phyloP scores from a whole-genome alignment of 2,329 filamentous ascomycete species.

The Neonectria ditissima region DNA sequence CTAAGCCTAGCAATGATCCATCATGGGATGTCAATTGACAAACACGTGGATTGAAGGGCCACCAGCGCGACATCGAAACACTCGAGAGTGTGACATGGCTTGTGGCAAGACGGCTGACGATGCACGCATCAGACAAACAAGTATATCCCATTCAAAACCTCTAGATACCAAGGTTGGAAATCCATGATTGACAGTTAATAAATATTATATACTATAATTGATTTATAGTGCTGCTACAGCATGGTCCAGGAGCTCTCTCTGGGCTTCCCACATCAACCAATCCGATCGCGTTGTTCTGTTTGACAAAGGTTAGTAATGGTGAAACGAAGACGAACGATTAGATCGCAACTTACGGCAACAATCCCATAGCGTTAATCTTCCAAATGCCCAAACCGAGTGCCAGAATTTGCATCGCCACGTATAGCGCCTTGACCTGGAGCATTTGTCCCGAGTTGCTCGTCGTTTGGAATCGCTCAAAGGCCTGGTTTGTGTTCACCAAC shows the following conservation, averaged over 20 bases:
- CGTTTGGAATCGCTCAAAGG: slow-evolving; percentile 92
- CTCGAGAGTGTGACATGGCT: slow-evolving; percentile 12
- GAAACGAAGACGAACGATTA: background rate
- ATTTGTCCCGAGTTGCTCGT: slow-evolving; percentile 80
- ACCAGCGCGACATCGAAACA: slow-evolving; percentile 56
- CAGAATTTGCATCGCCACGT: slow-evolving; percentile 86
- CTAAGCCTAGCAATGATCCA: slow-evolving; percentile 63
- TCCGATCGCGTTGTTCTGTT: slow-evolving; percentile 91
- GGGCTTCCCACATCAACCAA: slow-evolving; percentile 95
- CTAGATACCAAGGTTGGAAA: background rate
- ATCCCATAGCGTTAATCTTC: slow-evolving; percentile 97
- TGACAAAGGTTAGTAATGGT: slow-evolving; percentile 21
- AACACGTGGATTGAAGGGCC: slow-evolving; percentile 63
- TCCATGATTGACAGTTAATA: background rate
- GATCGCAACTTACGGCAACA: slow-evolving; percentile 78
- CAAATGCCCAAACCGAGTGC: slow-evolving; percentile 89
- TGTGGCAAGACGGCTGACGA: slow-evolving; percentile 2
- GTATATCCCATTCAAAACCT: background rate
- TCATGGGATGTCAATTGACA: slow-evolving; percentile 61
- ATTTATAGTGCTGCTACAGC: slow-evolving; percentile 72
- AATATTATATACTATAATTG: slow-evolving; percentile 21
- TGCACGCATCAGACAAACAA: background rate
- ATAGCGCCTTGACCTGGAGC: slow-evolving; percentile 86
- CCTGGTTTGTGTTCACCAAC: slow-evolving; percentile 82
- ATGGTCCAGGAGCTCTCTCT: slow-evolving; percentile 75